Evolutionary conservation across 1,284 basidiomycete species (phyloP), one percentile per base, ranked within the genome.

Genomic region (Bjerkandera adusta): DNA sequence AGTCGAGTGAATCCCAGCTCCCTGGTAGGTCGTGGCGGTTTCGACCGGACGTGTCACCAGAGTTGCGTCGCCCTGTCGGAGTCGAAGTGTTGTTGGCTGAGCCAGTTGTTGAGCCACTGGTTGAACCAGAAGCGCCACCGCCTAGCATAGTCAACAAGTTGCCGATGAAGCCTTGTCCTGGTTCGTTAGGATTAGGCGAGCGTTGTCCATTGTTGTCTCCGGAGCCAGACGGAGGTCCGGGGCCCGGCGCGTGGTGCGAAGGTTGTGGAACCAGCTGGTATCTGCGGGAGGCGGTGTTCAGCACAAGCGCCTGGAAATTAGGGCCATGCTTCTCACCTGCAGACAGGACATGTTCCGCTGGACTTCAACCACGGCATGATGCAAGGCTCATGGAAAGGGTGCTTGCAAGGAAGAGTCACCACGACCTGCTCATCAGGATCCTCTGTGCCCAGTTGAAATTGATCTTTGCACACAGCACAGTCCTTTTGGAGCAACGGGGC

Each of bases 311-410:
- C 26, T 3, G 34, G 12, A 8, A n/a, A 20, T 21, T 12, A 26
- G 29, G 36, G 27, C 11, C 6, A 15, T 5, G 34, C 15, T 10
- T 60, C 78, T 29, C 61, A 86, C 80, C 89, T 76, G 71, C 89
- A 92, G 10, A 90, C 87, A 27, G 89, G 89, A 67, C 89, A 92
- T 30, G 89, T 92, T 3, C 84, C 89, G 52, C 83, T 89, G 1
- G 83, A 83, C 58, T 85, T 88, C 16, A 92, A 68, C 89, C 89
- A 92, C 0, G 87, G 88, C 15, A 85, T 52, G 52, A 92, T 90
- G 58, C 89, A 92, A 13, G 79, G 75, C 56, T 87, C 77, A 57
- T 92, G 89, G 68, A 90, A 92, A 3, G 85, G 76, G 59, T 91
- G 89, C 51, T 80, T 77, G 71, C 89, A 92, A 3, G 88, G 88